Evolutionary conservation across 768 basidiomycete genomes (phyloP), one percentile per base, ranked within the genome.

Genomic region (Russula sp.): DNA sequence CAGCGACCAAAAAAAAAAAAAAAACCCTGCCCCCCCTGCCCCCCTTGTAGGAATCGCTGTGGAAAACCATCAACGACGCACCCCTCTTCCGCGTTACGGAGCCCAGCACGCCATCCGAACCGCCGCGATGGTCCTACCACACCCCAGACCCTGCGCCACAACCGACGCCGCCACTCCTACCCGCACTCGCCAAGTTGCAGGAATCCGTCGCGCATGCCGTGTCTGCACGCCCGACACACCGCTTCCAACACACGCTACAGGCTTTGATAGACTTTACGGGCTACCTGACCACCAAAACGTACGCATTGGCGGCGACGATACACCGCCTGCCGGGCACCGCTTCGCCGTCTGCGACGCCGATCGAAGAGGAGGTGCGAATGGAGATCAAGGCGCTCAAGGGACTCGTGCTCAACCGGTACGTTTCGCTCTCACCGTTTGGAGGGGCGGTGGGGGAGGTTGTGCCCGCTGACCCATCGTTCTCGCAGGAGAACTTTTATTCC

Each of bases 381-480:
- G 90, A 92, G 70, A 87, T 92, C 50, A 78, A 87, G 60, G 85
- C 87, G 13, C 73, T 92, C 69, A 92, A 91, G 69, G 89, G 89
- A 9, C 79, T 91, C 22, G 88, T 88, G 52, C 75, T 92, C 49
- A 92, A 89, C 71, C 77, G 90, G 84, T 84, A 69, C 66, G 79
- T 77, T 27, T 48, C 14, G 6, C 13, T 13, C 35, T 47, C 51
- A 16, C 44, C 50, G 18, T 27, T 22, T 51, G 2, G n/a, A 31
- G 22, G 32, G 11, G 31, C 13, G 31, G 0, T 27, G 27, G 27
- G 27, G 27, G 39, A 40, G 39, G 13, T 40, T 40, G 39, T 40
- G 39, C 39, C 10, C 37, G 31, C 37, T 34, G 32, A 63, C 32
- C 16, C 27, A 7, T n/a, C 18, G 55, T 44, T 20, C 3, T 49